These are phyloP conservation scores for Vinca major DNA, from an alignment of 305 asterid genomes.

Conservation along the genomic window DNA sequence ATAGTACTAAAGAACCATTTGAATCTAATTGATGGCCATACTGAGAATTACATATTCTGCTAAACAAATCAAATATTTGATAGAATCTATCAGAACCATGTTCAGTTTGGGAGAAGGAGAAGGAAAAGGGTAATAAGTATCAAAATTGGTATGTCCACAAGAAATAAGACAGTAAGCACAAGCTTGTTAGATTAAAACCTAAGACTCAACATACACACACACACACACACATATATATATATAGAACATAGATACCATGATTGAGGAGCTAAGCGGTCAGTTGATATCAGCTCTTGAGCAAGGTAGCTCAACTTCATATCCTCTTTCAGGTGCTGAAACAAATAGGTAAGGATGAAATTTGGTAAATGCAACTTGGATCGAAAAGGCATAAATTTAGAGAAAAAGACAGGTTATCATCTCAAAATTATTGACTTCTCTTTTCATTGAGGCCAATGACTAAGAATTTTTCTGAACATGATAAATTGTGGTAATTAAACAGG, in stretches of 20 bases:
- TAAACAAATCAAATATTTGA: not conserved
- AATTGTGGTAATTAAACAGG: not conserved
- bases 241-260: slow-evolving; percentile 50
- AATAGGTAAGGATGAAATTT: slow-evolving; percentile 16
- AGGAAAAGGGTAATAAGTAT: not conserved
- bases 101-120: not conserved
- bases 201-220: not conserved
- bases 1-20: not conserved
- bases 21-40: not conserved
- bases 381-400: not conserved
- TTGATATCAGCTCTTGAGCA: slow-evolving; percentile 89
- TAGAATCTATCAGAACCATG: not conserved
- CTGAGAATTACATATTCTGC: not conserved
- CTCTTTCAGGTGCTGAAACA: slow-evolving; percentile 81
- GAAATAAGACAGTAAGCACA: not conserved
- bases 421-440: not conserved
- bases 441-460: not conserved
- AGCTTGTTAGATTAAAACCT: not conserved
- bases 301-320: slow-evolving; percentile 96
- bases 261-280: slow-evolving; percentile 93
- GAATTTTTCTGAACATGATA: not conserved
- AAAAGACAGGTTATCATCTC: not conserved
- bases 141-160: not conserved
- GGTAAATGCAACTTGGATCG: slow-evolving; percentile 12
- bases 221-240: too few relatives aligned